phyloP scores from a whole-genome alignment of 75 land plant species.

The Cryptomeria japonica region DNA sequence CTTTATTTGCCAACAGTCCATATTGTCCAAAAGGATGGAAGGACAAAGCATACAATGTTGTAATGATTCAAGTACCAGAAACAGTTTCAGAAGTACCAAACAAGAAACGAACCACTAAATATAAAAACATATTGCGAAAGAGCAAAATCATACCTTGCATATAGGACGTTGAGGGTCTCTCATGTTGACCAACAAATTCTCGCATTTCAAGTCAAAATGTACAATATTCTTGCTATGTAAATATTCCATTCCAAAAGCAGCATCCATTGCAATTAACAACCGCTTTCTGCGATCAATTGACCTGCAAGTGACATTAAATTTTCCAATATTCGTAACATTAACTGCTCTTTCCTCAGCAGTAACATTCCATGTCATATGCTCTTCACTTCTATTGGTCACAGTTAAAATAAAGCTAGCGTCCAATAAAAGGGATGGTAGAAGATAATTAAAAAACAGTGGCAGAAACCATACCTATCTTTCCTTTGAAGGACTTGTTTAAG shows the following conservation, averaged over 20 bases:
- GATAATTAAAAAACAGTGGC: neutral
- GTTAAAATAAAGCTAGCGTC: conserved; percentile 2
- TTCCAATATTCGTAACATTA: neutral
- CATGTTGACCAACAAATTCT: conserved; percentile 90
- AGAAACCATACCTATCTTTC: conserved; percentile 70
- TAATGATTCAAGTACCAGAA: neutral
- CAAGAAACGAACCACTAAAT: neutral
- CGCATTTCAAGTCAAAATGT: conserved; percentile 97
- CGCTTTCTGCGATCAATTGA: conserved; percentile 76
- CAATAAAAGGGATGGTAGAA: neutral
- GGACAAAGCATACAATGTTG: conserved; percentile 1
- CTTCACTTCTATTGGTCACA: neutral
- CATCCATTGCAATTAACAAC: conserved; percentile 90
- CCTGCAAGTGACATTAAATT: conserved; percentile 34
- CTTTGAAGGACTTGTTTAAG: conserved; percentile 72
- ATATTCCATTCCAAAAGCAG: conserved; percentile 99
- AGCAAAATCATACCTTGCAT: conserved; percentile 70
- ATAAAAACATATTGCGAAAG: neutral
- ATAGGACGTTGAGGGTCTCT: conserved; percentile 90
- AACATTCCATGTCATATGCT: neutral
- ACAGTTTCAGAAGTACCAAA: neutral
- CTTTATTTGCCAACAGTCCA: neutral
- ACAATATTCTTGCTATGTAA: conserved; percentile 88
- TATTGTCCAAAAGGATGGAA: neutral
- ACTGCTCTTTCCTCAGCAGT: neutral